A percentile compares a stretch with the other conserved stretches of the same genome.
These are phyloP conservation scores for Aspergillus costaricaensis DNA, from an alignment of 2,329 filamentous ascomycete species.

Conservation along the genomic window DNA sequence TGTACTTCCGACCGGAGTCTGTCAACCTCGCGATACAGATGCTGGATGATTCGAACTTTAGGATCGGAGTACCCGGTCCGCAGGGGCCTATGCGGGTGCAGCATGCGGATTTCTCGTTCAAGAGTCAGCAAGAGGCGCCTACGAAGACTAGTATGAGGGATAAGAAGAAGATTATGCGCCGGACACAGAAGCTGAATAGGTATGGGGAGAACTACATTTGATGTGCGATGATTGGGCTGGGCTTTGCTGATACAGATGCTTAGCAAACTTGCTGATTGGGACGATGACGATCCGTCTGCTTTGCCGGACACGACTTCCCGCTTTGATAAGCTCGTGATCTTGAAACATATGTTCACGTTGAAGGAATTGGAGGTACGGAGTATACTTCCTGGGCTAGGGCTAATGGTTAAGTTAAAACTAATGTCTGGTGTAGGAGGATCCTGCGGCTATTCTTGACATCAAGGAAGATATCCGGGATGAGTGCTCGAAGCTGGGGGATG, in stretches of 20 bases:
- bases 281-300: conserved; percentile 74
- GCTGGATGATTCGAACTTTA: conserved; percentile 66
- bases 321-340: conserved; percentile 79
- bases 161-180: conserved; percentile 86
- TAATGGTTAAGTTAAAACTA: too few species aligned
- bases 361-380: conserved; percentile 66
- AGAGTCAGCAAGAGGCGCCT: conserved; percentile 72
- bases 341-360: conserved; percentile 92
- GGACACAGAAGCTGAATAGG: conserved; percentile 82
- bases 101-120: conserved; percentile 86
- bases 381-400: neutral
- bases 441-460: conserved; percentile 80
- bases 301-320: conserved; percentile 58
- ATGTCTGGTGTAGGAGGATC: conserved; percentile 61
- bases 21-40: conserved; percentile 66
- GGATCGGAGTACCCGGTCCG: conserved; percentile 58
- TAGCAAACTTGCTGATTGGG: conserved; percentile 92
- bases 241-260: conserved; percentile 18
- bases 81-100: conserved; percentile 75
- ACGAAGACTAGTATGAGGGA: conserved; percentile 62
- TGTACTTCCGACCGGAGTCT: conserved; percentile 95
- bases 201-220: conserved; percentile 31
- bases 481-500: conserved; percentile 79
- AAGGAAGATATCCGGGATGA: conserved; percentile 93
- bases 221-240: neutral